Percentiles rank a stretch among this genome's conserved stretches.
phyloP scores from a whole-genome alignment of 441 rosid species.

The Corymbia calophylla region DNA sequence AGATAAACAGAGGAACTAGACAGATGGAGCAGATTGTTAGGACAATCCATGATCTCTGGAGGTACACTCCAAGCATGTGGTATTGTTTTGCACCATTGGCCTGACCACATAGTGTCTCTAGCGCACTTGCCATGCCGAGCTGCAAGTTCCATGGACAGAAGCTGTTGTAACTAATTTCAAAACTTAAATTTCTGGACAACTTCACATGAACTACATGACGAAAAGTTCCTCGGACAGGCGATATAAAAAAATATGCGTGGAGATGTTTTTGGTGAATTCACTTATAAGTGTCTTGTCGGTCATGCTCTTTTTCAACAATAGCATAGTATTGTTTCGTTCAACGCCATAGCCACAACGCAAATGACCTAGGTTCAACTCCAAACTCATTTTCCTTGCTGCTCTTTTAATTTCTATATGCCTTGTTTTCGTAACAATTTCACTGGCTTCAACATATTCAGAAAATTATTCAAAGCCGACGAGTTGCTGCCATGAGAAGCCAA shows the following conservation, averaged over 20 bases:
- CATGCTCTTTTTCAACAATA: background rate
- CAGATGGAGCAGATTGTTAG: conserved; percentile 20
- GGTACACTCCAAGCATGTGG: conserved; percentile 81
- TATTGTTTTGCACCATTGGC: conserved; percentile 69
- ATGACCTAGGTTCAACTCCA: background rate
- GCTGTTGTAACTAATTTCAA: background rate
- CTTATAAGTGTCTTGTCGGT: background rate
- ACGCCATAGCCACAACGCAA: background rate
- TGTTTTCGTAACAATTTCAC: background rate
- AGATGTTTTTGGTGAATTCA: background rate
- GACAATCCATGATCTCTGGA: conserved; percentile 78
- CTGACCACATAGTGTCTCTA: conserved; percentile 85
- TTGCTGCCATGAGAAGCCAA: background rate
- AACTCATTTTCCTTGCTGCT: background rate
- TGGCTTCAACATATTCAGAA: background rate
- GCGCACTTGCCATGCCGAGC: conserved; percentile 88
- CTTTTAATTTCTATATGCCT: background rate
- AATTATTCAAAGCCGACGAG: background rate
- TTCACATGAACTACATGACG: background rate
- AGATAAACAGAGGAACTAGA: conserved; percentile 48
- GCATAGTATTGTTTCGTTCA: background rate
- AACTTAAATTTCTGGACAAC: background rate
- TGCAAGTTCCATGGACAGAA: conserved; percentile 11
- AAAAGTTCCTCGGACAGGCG: background rate
- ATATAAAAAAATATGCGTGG: background rate